Evolutionary conservation across 2,329 filamentous ascomycete species (phyloP), one percentile per base, ranked within the genome.

Genomic region (Chaetomiaceae sp.): DNA sequence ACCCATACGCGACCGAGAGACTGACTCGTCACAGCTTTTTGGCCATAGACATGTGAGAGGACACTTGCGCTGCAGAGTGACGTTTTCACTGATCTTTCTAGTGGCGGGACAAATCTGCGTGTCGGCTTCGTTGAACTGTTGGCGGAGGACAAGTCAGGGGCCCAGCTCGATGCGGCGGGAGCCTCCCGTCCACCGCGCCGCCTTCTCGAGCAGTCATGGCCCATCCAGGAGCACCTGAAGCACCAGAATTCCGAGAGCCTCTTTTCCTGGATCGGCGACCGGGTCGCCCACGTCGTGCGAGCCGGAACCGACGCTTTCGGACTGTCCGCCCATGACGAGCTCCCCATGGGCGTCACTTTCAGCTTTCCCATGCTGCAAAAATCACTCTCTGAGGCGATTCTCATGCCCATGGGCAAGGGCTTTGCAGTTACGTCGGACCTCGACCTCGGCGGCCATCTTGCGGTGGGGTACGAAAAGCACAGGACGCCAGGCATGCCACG

Each of bases 181-280:
- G n/a, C 24, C 14, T 11, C 44, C 24, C 35, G 27, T 17, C 43
- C n/a, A 33, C 59, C 84, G 26, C 71, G 71, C 29, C 72, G 81
- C 38, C 75, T 77, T 5, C 66, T 87, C 45, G 86, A 89, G 61
- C 82, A 74, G 53, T 78, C 78, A 44, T 89, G 85, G 84, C 78
- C 84, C 7, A 90, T 90, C 56, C 76, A 76, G 38, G 79, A 88
- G 34, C 78, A 83, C 45, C 66, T 89, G 52, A 88, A 88, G 60
- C 79, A 77, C 62, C 80, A 88, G 55, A 83, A 89, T 52, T 79
- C 84, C 1, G 81, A 88, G 47, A 80, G 82, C 47, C 69, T 91
- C 2, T 93, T 93, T 62, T 67, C 74, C n/a, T 93, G 86, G 86
- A 87, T 93, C 54, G 87, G 86, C 20, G 71, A 77, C 56, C 86